Percentiles rank a stretch among this genome's conserved stretches.
phyloP scores from a whole-genome alignment of 164 flowering plant species.

The Santalum album region DNA sequence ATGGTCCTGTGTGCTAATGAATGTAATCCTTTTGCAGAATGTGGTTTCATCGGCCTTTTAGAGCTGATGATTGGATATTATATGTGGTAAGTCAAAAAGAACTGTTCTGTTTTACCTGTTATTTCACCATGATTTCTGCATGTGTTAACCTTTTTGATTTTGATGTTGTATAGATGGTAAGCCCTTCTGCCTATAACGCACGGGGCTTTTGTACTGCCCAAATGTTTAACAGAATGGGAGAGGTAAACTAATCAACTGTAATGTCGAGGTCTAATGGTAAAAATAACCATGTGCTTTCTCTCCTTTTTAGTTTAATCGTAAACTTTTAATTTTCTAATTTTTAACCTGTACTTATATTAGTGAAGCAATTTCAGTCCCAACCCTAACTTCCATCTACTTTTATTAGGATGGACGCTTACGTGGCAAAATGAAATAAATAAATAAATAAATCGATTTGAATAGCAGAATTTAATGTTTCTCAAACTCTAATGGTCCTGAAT shows the following conservation, averaged over 20 bases:
- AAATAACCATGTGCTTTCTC: too few species aligned
- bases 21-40: conserved; percentile 39
- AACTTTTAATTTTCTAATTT: too few species aligned
- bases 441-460: too few species aligned
- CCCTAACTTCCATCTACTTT: too few species aligned
- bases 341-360: too few species aligned
- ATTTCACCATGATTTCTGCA: neutral
- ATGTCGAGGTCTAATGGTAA: too few species aligned
- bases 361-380: too few species aligned
- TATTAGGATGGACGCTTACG: too few species aligned
- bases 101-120: neutral
- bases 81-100: conserved; percentile 44
- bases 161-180: conserved; percentile 32
- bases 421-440: too few species aligned
- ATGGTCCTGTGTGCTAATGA: neutral
- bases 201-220: conserved; percentile 45
- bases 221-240: conserved; percentile 77
- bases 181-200: conserved; percentile 26
- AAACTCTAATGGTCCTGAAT: too few species aligned
- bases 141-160: neutral
- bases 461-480: too few species aligned
- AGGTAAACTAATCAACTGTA: conserved; percentile 53
- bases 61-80: conserved; percentile 92
- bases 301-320: too few species aligned
- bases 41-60: conserved; percentile 86